Evolutionary conservation across 2,329 filamentous ascomycete genomes (phyloP).

Genomic region (Penicillium sp.): DNA sequence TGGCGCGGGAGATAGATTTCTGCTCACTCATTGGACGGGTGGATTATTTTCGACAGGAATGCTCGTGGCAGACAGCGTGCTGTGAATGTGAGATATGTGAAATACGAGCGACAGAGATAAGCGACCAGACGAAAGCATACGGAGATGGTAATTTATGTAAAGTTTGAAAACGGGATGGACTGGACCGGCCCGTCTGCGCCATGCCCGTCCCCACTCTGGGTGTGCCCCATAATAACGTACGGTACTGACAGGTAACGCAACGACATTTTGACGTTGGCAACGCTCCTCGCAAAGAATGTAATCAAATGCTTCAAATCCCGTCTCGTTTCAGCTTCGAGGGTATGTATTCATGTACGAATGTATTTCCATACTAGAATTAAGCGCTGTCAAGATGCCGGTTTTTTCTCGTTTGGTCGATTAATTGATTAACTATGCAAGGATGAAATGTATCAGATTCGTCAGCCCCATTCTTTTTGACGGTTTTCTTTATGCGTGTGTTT

Average conservation of each 20-base stretch:
- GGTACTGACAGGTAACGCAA: no score
- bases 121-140: background rate
- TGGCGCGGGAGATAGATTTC: background rate
- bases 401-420: background rate
- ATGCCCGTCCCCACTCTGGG: slow-evolving; percentile 6
- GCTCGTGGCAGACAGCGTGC: background rate
- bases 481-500: background rate
- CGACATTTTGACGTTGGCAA: no score
- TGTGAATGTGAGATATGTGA: background rate
- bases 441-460: slow-evolving; percentile 2
- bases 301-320: no score
- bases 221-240: background rate
- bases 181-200: slow-evolving; percentile 10
- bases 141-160: background rate
- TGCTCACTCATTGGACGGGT: background rate
- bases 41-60: background rate
- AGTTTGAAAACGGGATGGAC: background rate
- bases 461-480: slow-evolving; percentile 5
- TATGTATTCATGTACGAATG: no score
- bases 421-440: slow-evolving; percentile 3
- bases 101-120: background rate
- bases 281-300: background rate
- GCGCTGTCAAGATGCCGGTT: background rate
- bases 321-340: background rate
- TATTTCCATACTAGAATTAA: background rate